phyloP scores from a whole-genome alignment of 257 asterid species.

The Solanum stenotomum region DNA sequence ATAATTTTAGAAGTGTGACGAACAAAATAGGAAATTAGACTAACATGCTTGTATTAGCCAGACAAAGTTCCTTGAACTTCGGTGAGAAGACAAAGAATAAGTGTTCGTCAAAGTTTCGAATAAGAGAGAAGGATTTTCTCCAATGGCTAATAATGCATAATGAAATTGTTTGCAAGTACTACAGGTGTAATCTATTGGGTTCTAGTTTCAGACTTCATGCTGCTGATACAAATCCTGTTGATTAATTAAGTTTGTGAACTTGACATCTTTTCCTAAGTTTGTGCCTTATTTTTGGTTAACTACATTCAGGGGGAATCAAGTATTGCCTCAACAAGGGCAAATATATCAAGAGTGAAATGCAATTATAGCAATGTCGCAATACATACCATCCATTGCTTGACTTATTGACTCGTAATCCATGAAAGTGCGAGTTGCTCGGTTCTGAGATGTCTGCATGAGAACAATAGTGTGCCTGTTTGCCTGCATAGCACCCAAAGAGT shows the following conservation, averaged over 20 bases:
- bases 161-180: not conserved
- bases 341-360: not conserved
- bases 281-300: not conserved
- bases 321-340: not conserved
- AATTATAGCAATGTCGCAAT: not conserved
- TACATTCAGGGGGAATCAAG: not conserved
- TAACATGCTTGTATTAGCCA: not conserved
- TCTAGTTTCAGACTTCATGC: not conserved
- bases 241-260: not conserved
- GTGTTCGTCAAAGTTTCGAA: not conserved
- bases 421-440: slow-evolving; percentile 84
- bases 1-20: not conserved
- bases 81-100: not conserved
- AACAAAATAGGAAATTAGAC: not conserved
- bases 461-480: slow-evolving; percentile 81
- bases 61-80: not conserved
- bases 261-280: not conserved
- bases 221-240: not conserved
- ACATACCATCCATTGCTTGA: slow-evolving; percentile 92
- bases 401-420: slow-evolving; percentile 80
- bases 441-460: slow-evolving; percentile 80
- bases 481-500: slow-evolving; percentile 35
- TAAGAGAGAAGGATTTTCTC: not conserved
- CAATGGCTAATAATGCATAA: not conserved
- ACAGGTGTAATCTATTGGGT: not conserved